phyloP scores from a whole-genome alignment of 345 rosid genomes.

The Linum lewisii region DNA sequence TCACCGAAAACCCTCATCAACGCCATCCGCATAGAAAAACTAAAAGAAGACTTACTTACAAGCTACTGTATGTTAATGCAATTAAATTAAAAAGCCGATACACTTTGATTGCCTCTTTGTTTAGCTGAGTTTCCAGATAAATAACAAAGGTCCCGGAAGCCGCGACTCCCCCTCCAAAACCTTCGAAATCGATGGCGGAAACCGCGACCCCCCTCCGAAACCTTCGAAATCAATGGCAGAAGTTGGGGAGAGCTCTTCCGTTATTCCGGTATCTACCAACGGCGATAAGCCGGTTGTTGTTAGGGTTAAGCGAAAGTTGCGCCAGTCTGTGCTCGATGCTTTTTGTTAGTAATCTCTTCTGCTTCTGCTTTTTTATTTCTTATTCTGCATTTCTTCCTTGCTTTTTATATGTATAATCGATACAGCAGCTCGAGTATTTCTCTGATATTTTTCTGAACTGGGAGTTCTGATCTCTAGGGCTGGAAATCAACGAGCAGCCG shows the following conservation, averaged over 20 bases:
- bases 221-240: slow-evolving; percentile 26
- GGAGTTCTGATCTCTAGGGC: neutral
- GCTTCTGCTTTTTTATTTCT: too few species aligned
- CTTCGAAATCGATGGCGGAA: slow-evolving; percentile 23
- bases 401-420: neutral
- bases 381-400: too few species aligned
- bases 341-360: slow-evolving; percentile 13
- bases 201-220: slow-evolving; percentile 1
- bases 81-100: too few species aligned
- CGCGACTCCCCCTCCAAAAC: slow-evolving; percentile 10
- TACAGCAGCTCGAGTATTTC: neutral
- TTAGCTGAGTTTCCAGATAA: too few species aligned
- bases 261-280: neutral
- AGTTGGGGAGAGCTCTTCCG: slow-evolving; percentile 8
- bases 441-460: neutral
- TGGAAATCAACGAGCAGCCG: slow-evolving; percentile 7
- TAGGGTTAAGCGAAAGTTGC: slow-evolving; percentile 24
- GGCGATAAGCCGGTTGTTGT: slow-evolving; percentile 15
- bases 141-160: too few species aligned
- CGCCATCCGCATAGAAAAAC: too few species aligned
- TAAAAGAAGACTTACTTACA: too few species aligned
- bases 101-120: too few species aligned
- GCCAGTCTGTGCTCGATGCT: slow-evolving; percentile 18
- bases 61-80: too few species aligned
- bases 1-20: too few species aligned